Evolutionary conservation across 352 stramenopile genomes (phyloP).

Genomic region (Phytophthora cryptogea): DNA sequence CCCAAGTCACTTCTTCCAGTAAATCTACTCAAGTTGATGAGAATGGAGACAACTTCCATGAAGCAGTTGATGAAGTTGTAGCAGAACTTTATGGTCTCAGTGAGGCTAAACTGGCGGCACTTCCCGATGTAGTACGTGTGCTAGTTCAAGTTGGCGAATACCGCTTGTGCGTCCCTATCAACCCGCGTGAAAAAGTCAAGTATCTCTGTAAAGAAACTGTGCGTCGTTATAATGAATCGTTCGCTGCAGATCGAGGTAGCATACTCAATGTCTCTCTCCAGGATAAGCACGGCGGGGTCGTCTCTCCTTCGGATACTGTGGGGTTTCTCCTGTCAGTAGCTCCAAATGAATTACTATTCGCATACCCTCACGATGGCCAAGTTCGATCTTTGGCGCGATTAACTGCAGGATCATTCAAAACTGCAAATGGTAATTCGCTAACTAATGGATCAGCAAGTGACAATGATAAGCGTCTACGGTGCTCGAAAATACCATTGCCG

Average conservation of each 20-base stretch:
- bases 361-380: conserved; percentile 22
- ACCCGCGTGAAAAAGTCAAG: conserved; percentile 46
- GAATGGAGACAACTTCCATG: not conserved
- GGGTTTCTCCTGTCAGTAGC: conserved; percentile 31
- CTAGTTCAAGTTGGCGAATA: conserved; percentile 60
- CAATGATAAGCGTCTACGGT: conserved; percentile 29
- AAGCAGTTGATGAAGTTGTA: not conserved
- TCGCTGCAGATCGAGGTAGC: conserved; percentile 26
- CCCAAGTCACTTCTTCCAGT: not conserved
- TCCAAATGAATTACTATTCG: conserved; percentile 32
- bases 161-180: conserved; percentile 60
- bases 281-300: conserved; percentile 58
- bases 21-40: not conserved
- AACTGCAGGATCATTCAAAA: conserved; percentile 7
- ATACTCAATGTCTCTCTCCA: conserved; percentile 56
- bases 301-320: conserved; percentile 52
- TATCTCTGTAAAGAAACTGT: conserved; percentile 60
- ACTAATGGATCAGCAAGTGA: not conserved
- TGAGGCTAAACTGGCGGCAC: conserved; percentile 14
- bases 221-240: conserved; percentile 66
- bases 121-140: conserved; percentile 52
- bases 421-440: not conserved
- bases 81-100: conserved; percentile 18
- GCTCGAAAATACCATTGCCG: conserved; percentile 61
- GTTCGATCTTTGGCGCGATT: conserved; percentile 28